Conservation (phyloP, 2,329 filamentous ascomycete species). For the Didymella arachidicola region DNA sequence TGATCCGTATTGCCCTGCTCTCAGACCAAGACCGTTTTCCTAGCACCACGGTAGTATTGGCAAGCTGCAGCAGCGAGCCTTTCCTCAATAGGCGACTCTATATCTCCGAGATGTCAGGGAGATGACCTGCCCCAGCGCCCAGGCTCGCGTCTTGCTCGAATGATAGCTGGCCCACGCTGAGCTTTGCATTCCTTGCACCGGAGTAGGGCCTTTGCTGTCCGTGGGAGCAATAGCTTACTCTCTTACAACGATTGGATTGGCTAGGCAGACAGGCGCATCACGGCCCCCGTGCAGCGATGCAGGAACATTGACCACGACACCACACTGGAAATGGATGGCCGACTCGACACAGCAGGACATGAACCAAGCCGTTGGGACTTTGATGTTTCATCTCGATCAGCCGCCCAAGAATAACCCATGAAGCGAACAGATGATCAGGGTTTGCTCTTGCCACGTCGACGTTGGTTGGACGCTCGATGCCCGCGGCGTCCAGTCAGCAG, state of each 20-base stretch:
- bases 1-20: slow-evolving; percentile 54
- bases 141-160: slow-evolving; percentile 47
- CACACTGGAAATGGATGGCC: slow-evolving; percentile 43
- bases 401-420: slow-evolving; percentile 48
- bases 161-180: slow-evolving; percentile 46
- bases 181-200: slow-evolving; percentile 52
- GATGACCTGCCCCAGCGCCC: slow-evolving; percentile 48
- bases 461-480: slow-evolving; percentile 36
- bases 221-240: slow-evolving; percentile 34
- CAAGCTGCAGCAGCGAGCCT: slow-evolving; percentile 57
- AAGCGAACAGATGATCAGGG: slow-evolving; percentile 50
- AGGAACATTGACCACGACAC: slow-evolving; percentile 54
- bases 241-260: slow-evolving; percentile 39
- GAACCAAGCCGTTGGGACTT: slow-evolving; percentile 41
- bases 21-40: slow-evolving; percentile 54
- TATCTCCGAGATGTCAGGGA: slow-evolving; percentile 53
- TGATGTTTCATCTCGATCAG: slow-evolving; percentile 52
- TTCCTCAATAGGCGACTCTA: slow-evolving; percentile 53
- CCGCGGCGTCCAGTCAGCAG: slow-evolving; percentile 42
- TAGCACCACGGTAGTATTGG: slow-evolving; percentile 57
- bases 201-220: slow-evolving; percentile 36
- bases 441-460: slow-evolving; percentile 36
- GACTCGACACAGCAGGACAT: slow-evolving; percentile 49
- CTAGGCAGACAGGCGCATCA: slow-evolving; percentile 40
- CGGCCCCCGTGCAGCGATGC: slow-evolving; percentile 51